These are phyloP conservation scores for Paramarasmius palmivorus DNA, from an alignment of 1,284 basidiomycete species.

Conservation along the genomic window DNA sequence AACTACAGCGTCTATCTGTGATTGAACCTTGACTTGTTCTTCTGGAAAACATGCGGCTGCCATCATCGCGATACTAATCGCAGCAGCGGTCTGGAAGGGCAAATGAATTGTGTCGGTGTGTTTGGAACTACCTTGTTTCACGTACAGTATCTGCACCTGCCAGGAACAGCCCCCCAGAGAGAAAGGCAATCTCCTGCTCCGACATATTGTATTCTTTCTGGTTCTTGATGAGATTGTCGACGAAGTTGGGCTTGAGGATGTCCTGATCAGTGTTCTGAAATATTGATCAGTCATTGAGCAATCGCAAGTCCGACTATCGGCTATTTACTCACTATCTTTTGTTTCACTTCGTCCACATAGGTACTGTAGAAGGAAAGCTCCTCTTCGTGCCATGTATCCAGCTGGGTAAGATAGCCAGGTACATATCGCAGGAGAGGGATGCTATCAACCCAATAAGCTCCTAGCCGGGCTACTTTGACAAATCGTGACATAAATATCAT, in stretches of 20 bases:
- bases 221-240: slow-evolving; percentile 30
- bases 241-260: slow-evolving; percentile 33
- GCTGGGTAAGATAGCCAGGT: slow-evolving; percentile 6
- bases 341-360: too few relatives aligned
- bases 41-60: slow-evolving; percentile 31
- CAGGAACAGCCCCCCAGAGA: slow-evolving; percentile 38
- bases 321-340: too few relatives aligned
- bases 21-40: background rate
- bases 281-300: too few relatives aligned
- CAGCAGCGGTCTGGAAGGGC: slow-evolving; percentile 26
- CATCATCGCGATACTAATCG: slow-evolving; percentile 39
- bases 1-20: background rate
- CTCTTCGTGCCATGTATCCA: slow-evolving; percentile 1
- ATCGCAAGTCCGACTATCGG: too few relatives aligned
- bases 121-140: too few relatives aligned
- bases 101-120: slow-evolving; percentile 9
- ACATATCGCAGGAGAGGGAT: slow-evolving; percentile 36
- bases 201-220: slow-evolving; percentile 28
- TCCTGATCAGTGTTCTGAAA: too few relatives aligned
- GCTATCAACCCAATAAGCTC: slow-evolving; percentile 34
- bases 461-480: slow-evolving; percentile 31
- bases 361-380: slow-evolving; percentile 7
- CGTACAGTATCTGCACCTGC: slow-evolving; percentile 38
- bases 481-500: slow-evolving; percentile 29
- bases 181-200: slow-evolving; percentile 33